Conservation (phyloP, 179 eudicot species). For the Corrigiola litoralis region DNA sequence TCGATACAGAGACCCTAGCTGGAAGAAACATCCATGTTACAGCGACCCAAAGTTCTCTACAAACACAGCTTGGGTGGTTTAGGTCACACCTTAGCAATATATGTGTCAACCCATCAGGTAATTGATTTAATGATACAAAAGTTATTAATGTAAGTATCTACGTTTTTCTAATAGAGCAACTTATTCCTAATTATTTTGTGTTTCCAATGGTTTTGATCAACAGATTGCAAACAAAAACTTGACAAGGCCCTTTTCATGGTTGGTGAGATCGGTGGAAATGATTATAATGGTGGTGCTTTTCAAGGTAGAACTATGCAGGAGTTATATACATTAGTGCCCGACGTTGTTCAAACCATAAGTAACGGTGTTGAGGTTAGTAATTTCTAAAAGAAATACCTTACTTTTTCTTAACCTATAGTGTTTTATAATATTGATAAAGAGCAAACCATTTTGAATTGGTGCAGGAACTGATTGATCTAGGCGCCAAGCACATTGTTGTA, state of each 20-base stretch:
- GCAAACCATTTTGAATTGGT: not conserved
- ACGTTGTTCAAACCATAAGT: conserved; percentile 1
- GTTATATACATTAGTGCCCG: not conserved
- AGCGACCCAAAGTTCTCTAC: conserved; percentile 8
- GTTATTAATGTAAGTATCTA: no score
- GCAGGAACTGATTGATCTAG: conserved; percentile 13
- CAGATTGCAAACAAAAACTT: conserved; percentile 9
- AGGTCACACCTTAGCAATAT: not conserved
- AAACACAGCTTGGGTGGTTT: conserved; percentile 7
- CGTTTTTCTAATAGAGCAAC: no score
- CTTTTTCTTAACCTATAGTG: no score
- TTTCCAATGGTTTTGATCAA: not conserved
- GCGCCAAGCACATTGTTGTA: conserved; percentile 14
- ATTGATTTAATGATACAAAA: not conserved
- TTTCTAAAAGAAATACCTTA: not conserved
- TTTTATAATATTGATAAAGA: no score
- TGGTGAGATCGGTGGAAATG: conserved; percentile 16
- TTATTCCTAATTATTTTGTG: not conserved
- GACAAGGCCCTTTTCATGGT: not conserved
- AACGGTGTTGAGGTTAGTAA: conserved; percentile 11
- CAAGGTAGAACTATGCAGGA: not conserved
- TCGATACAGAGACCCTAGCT: not conserved
- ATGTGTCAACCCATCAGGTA: conserved; percentile 3
- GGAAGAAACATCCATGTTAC: not conserved
- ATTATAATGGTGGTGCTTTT: not conserved